A percentile compares a stretch with the other conserved stretches of the same genome.
These are phyloP conservation scores for Conidiobolus coronatus DNA, from an alignment of 371 early-diverging fungal genomes.

Conservation along the genomic window DNA sequence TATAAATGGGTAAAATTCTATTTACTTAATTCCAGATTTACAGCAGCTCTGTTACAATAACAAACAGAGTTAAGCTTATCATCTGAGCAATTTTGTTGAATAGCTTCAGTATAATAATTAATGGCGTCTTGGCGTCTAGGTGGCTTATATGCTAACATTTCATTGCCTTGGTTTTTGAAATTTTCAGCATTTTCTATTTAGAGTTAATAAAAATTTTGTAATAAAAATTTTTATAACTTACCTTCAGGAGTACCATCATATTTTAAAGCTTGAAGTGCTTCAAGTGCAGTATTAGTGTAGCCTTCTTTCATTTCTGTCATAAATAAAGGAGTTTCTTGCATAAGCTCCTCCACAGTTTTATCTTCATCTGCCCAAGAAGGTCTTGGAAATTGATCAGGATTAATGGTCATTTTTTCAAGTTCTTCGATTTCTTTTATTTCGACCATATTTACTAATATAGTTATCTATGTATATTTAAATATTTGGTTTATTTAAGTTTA, in stretches of 20 bases:
- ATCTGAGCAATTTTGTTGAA: constrained; percentile 60
- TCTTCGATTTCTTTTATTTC: no score
- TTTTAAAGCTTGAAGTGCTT: constrained; percentile 64
- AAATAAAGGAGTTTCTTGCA: constrained; percentile 71
- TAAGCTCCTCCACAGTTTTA: constrained; percentile 24
- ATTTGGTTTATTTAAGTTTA: no score
- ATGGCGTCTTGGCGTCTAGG: constrained; percentile 51
- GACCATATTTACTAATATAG: no score
- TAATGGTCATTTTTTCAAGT: no score
- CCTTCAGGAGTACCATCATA: constrained; percentile 91
- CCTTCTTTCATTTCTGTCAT: constrained; percentile 55
- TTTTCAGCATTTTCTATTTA: constrained; percentile 66
- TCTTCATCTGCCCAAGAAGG: constrained; percentile 1
- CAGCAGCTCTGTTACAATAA: constrained; percentile 76
- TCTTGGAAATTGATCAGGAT: neutral
- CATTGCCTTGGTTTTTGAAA: constrained; percentile 91
- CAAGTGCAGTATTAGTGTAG: constrained; percentile 52
- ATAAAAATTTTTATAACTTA: constrained; percentile 9
- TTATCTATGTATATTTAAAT: no score
- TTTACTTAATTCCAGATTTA: constrained; percentile 63
- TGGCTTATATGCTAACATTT: constrained; percentile 52
- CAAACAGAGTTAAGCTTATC: constrained; percentile 46
- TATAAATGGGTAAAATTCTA: neutral
- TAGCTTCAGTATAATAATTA: constrained; percentile 63
- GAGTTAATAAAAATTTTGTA: neutral